Evolutionary conservation across 1,284 basidiomycete species (phyloP).

Genomic region (Hemileia vastatrix): DNA sequence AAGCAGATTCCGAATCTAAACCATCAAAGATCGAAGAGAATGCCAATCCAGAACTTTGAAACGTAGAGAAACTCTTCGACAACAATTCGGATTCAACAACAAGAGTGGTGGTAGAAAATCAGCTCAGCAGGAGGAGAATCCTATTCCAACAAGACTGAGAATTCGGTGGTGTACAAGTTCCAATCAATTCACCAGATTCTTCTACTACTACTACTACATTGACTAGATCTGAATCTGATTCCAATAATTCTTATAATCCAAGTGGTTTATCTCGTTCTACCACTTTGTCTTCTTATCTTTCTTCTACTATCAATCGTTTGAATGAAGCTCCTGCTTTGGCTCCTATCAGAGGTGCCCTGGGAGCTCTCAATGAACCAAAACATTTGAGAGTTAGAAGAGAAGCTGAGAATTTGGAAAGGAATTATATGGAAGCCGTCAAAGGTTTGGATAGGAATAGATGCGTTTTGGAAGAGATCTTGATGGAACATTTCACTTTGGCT

Average conservation of each 20-base stretch:
- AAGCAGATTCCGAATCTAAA: neutral
- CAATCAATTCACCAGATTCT: constrained; percentile 24
- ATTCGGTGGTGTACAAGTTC: constrained; percentile 27
- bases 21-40: neutral
- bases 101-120: too few relatives aligned
- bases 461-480: constrained; percentile 34
- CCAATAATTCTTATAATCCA: neutral
- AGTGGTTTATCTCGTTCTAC: constrained; percentile 27
- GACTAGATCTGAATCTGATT: neutral
- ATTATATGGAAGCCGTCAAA: constrained; percentile 33
- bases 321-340: constrained; percentile 26
- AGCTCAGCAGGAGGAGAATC: too few relatives aligned
- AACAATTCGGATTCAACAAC: constrained; percentile 43
- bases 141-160: too few relatives aligned
- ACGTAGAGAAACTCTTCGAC: constrained; percentile 38
- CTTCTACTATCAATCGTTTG: constrained; percentile 33
- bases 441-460: constrained; percentile 35
- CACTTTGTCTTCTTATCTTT: constrained; percentile 33
- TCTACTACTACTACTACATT: neutral
- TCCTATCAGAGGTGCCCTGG: constrained; percentile 29
- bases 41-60: constrained; percentile 33
- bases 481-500: constrained; percentile 34
- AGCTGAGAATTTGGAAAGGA: constrained; percentile 34
- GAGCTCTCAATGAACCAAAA: constrained; percentile 28
- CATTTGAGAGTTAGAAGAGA: constrained; percentile 37